Evolutionary conservation across 345 rosid genomes (phyloP).

Genomic region (Brassica rapa): DNA sequence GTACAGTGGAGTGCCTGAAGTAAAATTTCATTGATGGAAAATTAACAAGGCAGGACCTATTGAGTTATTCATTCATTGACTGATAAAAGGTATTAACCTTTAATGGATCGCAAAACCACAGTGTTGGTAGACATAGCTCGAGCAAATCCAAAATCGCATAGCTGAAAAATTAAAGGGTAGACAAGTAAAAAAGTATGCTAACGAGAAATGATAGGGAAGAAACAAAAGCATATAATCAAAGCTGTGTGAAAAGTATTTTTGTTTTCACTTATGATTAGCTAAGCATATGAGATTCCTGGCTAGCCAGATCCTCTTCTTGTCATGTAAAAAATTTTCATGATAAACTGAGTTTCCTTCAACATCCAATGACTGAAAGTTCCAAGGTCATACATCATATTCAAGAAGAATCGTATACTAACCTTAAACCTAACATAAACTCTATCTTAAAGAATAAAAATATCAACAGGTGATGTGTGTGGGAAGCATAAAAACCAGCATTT

Average conservation of each 20-base stretch:
- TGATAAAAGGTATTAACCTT: constrained; percentile 54
- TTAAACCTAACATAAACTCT: too few species aligned
- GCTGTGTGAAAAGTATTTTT: background rate
- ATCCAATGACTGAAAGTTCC: constrained; percentile 7
- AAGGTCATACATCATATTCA: constrained; percentile 13
- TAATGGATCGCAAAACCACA: constrained; percentile 90
- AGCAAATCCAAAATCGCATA: constrained; percentile 98
- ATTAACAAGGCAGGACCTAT: constrained; percentile 3
- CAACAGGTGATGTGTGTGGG: background rate
- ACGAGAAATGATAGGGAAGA: background rate
- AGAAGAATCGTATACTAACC: background rate
- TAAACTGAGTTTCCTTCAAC: constrained; percentile 7
- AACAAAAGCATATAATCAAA: background rate
- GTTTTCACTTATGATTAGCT: background rate
- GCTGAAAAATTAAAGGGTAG: constrained; percentile 49
- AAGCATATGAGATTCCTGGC: background rate
- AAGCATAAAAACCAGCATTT: constrained; percentile 2
- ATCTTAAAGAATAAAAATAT: constrained; percentile 1
- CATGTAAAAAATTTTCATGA: background rate
- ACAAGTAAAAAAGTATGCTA: background rate
- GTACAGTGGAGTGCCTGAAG: constrained; percentile 90
- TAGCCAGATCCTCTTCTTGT: background rate
- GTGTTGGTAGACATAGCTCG: constrained; percentile 99
- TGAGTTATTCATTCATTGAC: constrained; percentile 16
- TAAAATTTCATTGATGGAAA: constrained; percentile 11